These are phyloP conservation scores for Pyrrhoderma lamaoense DNA, from an alignment of 1,284 basidiomycete species.

Conservation along the genomic window DNA sequence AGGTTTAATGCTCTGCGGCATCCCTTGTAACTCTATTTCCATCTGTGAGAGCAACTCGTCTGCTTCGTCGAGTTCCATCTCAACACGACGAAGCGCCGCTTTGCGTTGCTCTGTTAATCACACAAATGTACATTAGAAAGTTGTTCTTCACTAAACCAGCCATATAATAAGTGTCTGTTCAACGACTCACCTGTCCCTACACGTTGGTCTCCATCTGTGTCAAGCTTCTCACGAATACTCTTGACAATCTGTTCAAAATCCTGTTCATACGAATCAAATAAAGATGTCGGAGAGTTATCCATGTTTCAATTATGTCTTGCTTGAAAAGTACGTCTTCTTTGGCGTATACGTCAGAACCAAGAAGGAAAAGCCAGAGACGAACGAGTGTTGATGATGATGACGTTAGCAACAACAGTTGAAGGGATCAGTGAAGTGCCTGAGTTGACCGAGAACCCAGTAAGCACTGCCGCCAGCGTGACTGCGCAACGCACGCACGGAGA, in stretches of 20 bases:
- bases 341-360: too few relatives aligned
- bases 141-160: neutral
- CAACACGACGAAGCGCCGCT: slow-evolving; percentile 74
- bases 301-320: too few relatives aligned
- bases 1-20: slow-evolving; percentile 76
- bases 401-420: too few relatives aligned
- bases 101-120: slow-evolving; percentile 78
- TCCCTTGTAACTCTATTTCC: slow-evolving; percentile 98
- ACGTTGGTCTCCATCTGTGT: slow-evolving; percentile 49
- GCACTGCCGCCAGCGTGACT: too few relatives aligned
- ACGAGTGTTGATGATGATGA: too few relatives aligned
- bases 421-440: too few relatives aligned
- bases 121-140: slow-evolving; percentile 27
- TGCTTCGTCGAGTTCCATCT: slow-evolving; percentile 96
- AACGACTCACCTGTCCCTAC: slow-evolving; percentile 43
- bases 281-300: slow-evolving; percentile 71
- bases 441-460: neutral
- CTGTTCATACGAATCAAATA: slow-evolving; percentile 78
- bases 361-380: too few relatives aligned
- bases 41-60: slow-evolving; percentile 99
- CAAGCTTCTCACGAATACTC: slow-evolving; percentile 62
- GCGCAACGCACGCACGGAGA: too few relatives aligned
- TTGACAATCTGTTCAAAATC: slow-evolving; percentile 71
- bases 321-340: too few relatives aligned
- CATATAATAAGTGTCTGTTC: slow-evolving; percentile 20